A percentile compares a stretch with the other conserved stretches of the same genome.
phyloP scores from a whole-genome alignment of 257 asterid species.

The Ballota nigra region DNA sequence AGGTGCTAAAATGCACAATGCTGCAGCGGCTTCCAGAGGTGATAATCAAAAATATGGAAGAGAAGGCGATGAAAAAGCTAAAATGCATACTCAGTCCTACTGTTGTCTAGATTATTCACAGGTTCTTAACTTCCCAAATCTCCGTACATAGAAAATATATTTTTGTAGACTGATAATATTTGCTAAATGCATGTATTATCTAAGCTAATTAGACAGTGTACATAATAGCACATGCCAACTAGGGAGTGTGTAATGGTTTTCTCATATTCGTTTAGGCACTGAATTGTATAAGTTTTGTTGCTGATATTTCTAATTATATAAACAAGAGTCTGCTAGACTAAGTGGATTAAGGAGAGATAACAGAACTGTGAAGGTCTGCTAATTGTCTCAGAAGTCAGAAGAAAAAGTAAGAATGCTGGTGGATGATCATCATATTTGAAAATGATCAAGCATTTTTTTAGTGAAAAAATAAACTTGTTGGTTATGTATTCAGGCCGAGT shows the following conservation, averaged over 20 bases:
- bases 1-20: slow-evolving; percentile 79
- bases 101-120: slow-evolving; percentile 92
- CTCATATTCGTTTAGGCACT: not conserved
- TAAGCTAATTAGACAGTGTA: slow-evolving; percentile 1
- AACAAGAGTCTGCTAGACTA: not conserved
- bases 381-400: not conserved
- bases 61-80: slow-evolving; percentile 82
- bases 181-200: not conserved
- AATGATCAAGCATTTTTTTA: too few relatives aligned
- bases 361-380: not conserved
- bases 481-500: not conserved
- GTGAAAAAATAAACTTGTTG: not conserved
- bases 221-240: not conserved
- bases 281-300: not conserved
- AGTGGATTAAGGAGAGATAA: not conserved
- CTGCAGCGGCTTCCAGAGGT: slow-evolving; percentile 68
- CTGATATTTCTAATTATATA: not conserved
- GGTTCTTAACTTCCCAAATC: slow-evolving; percentile 40
- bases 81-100: slow-evolving; percentile 88
- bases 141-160: slow-evolving; percentile 1
- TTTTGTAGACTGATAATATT: slow-evolving; percentile 2
- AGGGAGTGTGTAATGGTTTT: not conserved
- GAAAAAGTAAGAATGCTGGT: not conserved
- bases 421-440: not conserved
- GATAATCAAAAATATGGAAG: slow-evolving; percentile 63